Evolutionary conservation across 371 early-diverging fungal genomes (phyloP).

Genomic region (Apophysomyces elegans): DNA sequence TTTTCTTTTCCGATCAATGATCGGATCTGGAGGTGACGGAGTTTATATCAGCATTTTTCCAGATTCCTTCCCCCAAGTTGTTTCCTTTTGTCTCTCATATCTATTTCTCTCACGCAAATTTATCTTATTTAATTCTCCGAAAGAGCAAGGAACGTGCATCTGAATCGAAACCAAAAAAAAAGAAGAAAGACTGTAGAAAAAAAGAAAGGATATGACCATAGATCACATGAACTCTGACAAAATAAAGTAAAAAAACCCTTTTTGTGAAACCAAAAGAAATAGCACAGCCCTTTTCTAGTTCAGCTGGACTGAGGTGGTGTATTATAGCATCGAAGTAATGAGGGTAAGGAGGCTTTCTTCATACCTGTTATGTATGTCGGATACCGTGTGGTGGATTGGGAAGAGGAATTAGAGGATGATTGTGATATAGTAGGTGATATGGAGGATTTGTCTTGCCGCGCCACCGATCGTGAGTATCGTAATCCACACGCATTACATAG

Average conservation of each 20-base stretch:
- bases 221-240: too few species aligned
- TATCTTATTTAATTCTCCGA: slow-evolving; percentile 2
- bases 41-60: background rate
- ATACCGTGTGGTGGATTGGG: background rate
- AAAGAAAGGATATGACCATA: background rate
- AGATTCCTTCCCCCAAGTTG: background rate
- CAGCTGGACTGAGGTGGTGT: background rate
- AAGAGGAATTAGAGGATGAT: background rate
- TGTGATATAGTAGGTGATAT: slow-evolving; percentile 33
- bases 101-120: background rate
- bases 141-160: background rate
- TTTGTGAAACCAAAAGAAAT: background rate
- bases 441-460: slow-evolving; percentile 60
- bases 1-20: too few species aligned
- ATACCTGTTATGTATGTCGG: background rate
- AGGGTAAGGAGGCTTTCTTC: background rate
- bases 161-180: background rate
- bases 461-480: slow-evolving; percentile 48
- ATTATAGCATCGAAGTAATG: background rate
- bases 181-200: background rate
- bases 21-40: too few species aligned
- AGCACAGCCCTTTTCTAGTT: background rate
- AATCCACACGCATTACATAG: slow-evolving; percentile 56
- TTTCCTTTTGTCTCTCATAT: background rate
- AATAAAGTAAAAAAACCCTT: background rate